Evolutionary conservation across 2,329 filamentous ascomycete genomes (phyloP), one percentile per base, ranked within the genome.

Genomic region (Clarireedia monteithiana): DNA sequence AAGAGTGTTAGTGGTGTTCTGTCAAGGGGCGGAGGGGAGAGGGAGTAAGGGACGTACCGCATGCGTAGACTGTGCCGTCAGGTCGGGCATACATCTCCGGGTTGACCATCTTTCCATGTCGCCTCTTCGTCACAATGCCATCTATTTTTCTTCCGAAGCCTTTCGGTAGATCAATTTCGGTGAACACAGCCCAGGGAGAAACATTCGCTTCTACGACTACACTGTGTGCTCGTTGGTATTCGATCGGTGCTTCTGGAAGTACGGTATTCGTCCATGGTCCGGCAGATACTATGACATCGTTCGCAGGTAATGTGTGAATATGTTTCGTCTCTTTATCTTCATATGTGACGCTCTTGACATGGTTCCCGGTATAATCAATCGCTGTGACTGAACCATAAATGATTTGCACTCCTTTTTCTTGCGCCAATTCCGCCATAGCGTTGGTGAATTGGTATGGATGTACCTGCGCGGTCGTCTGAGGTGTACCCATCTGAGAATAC

Each of bases 41-140:
- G 24, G 30, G 12, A 36, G 4, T 20, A 46, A 46, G 24, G n/a
- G 17, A 68, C 74, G 55, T 65, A 79, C 91, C 94, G 68, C 94
- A 99, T 0, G 90, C 91, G 70, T 99, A 99, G 10, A 96, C 86
- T 69, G 96, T 91, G 55, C 87, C 82, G 68, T 90, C 87, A 0
- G 91, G 91, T 4, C 94, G 81, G 0, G 94, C 88, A 69, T 99
- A 99, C 60, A 97, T 94, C 71, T 99, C 94, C 0, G 94, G 94
- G 26, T 89, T 85, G 12, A 90, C 89, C 17, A 80, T 80, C 27
- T 83, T 79, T 57, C 77, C 76, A 71, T 80, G 81, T 64, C 72
- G 73, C 66, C 77, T 74, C 73, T 74, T 75, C 79, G 75, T 58
- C 74, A 77, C 66, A 71, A 68, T 62, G 65, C 69, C 57, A 71